Percentiles rank a stretch among this genome's conserved stretches.
Conservation (phyloP, 805 yeast genomes). For the Nematodospora valgi region DNA sequence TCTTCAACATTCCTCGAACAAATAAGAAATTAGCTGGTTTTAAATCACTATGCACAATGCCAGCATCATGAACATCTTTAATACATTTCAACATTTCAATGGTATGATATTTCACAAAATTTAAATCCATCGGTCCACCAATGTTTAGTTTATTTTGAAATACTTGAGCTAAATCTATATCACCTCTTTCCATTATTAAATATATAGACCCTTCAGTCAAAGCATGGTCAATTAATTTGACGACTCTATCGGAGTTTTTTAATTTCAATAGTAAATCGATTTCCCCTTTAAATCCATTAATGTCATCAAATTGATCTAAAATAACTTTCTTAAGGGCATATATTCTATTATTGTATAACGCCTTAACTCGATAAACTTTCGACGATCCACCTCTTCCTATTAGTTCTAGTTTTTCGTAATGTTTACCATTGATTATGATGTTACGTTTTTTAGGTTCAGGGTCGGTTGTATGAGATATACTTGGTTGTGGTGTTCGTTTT, state of each 20-base stretch:
- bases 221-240: constrained; percentile 71
- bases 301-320: constrained; percentile 77
- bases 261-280: constrained; percentile 68
- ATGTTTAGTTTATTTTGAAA: constrained; percentile 53
- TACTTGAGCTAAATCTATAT: constrained; percentile 82
- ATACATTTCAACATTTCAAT: constrained; percentile 80
- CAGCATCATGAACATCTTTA: constrained; percentile 80
- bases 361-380: constrained; percentile 77
- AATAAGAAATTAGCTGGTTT: constrained; percentile 70
- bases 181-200: constrained; percentile 94
- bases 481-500: constrained; percentile 3
- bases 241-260: constrained; percentile 64
- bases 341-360: constrained; percentile 45
- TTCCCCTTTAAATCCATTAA: constrained; percentile 84
- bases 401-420: constrained; percentile 71
- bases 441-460: constrained; percentile 22
- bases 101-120: constrained; percentile 77
- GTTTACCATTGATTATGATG: constrained; percentile 48
- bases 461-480: not conserved
- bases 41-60: constrained; percentile 80
- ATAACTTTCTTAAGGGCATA: constrained; percentile 81
- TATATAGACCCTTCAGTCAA: constrained; percentile 59
- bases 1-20: constrained; percentile 79
- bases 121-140: constrained; percentile 49
- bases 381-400: constrained; percentile 93